Conservation (phyloP, 768 basidiomycete species). For the Termitomyces sp. region DNA sequence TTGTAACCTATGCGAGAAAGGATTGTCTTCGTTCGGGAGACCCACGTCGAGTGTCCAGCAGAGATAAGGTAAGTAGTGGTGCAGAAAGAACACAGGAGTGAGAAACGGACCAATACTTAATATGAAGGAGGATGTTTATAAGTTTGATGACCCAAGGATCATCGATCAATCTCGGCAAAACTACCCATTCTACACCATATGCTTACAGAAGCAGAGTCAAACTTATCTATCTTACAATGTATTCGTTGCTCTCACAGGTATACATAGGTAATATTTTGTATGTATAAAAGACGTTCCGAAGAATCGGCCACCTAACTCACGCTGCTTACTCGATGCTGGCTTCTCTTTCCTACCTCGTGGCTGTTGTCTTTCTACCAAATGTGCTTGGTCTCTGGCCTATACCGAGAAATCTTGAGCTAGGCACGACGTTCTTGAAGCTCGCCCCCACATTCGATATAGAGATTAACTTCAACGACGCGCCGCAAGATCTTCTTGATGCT, state of each 20-base stretch:
- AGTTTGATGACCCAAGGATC: background rate
- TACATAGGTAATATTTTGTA: background rate
- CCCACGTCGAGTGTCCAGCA: background rate
- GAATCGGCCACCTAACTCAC: background rate
- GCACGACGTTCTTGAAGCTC: conserved; percentile 38
- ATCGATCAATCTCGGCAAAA: background rate
- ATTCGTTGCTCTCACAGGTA: background rate
- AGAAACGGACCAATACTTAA: background rate
- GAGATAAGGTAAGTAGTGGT: background rate
- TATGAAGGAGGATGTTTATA: background rate
- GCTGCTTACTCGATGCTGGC: background rate
- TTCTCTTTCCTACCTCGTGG: background rate
- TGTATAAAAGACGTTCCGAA: background rate
- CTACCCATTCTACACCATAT: background rate
- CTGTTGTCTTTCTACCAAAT: conserved; percentile 1
- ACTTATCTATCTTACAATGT: background rate
- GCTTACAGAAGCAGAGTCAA: background rate
- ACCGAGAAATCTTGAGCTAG: conserved; percentile 39
- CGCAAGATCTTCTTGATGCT: conserved; percentile 53
- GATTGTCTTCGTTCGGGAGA: background rate
- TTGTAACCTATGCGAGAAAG: background rate
- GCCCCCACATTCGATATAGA: conserved; percentile 45
- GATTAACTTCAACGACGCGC: conserved; percentile 32
- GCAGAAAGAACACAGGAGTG: background rate
- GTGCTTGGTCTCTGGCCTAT: conserved; percentile 39